These are phyloP conservation scores for Aurantiochytrium sp. DNA, from an alignment of 108 stramenopile genomes.

Conservation along the genomic window DNA sequence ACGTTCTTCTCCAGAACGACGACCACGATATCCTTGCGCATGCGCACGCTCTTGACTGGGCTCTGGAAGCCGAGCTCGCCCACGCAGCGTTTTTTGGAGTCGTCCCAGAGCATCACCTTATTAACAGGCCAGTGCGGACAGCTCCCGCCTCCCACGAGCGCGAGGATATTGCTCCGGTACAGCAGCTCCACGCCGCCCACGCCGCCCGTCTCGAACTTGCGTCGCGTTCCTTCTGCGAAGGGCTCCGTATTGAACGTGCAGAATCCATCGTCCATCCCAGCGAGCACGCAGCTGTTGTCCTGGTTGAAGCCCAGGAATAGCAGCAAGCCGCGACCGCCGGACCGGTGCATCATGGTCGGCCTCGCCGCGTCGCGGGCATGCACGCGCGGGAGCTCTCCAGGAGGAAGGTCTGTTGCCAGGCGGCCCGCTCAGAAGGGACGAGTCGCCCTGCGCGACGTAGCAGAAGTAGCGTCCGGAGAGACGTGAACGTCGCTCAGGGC, in stretches of 20 bases:
- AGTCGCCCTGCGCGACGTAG: too few species aligned
- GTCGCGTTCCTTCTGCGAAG: not conserved
- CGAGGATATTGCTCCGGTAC: slow-evolving; percentile 94
- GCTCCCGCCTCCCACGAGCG: slow-evolving; percentile 82
- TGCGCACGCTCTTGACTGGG: slow-evolving; percentile 76
- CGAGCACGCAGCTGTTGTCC: slow-evolving; percentile 38
- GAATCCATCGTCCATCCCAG: slow-evolving; percentile 31
- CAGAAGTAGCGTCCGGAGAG: too few species aligned
- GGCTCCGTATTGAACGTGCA: slow-evolving; percentile 29
- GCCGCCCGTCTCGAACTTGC: slow-evolving; percentile 52
- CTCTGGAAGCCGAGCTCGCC: slow-evolving; percentile 80
- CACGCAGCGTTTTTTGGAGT: slow-evolving; percentile 83
- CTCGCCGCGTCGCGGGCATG: too few species aligned
- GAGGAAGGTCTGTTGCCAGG: too few species aligned
- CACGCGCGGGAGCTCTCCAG: too few species aligned
- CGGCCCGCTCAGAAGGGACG: too few species aligned
- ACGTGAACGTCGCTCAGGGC: too few species aligned
- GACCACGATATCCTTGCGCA: slow-evolving; percentile 90
- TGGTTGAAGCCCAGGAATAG: slow-evolving; percentile 63
- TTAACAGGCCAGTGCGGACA: slow-evolving; percentile 86
- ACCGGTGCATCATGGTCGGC: not conserved
- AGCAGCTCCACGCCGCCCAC: slow-evolving; percentile 97
- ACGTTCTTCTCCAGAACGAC: slow-evolving; percentile 85
- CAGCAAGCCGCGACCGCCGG: not conserved
- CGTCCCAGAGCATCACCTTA: slow-evolving; percentile 97